A percentile compares a stretch with the other conserved stretches of the same genome.
phyloP scores from a whole-genome alignment of 106 monocot species.

The Dendrobium chrysotoxum region DNA sequence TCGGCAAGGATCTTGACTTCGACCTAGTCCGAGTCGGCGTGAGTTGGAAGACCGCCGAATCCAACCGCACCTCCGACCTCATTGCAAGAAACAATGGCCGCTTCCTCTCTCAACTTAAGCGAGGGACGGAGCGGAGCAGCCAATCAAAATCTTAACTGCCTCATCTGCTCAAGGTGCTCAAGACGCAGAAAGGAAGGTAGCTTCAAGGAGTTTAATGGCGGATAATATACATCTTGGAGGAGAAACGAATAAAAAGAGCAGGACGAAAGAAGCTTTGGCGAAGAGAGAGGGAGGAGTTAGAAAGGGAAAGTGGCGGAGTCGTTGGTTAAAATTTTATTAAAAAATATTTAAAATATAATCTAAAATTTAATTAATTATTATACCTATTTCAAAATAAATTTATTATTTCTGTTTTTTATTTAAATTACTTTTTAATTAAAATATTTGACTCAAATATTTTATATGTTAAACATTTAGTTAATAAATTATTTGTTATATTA shows the following conservation, averaged over 20 bases:
- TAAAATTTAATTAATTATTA: too few relatives aligned
- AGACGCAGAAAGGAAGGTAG: background rate
- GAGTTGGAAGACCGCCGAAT: constrained; percentile 61
- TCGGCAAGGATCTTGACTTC: background rate
- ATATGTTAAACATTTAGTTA: too few relatives aligned
- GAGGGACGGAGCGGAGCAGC: background rate
- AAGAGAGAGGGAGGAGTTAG: background rate
- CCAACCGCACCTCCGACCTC: constrained; percentile 53
- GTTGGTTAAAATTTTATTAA: too few relatives aligned
- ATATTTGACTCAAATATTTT: too few relatives aligned
- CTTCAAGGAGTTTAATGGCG: background rate
- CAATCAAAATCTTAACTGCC: background rate
- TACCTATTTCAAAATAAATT: too few relatives aligned
- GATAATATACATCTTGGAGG: background rate
- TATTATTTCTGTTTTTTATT: too few relatives aligned
- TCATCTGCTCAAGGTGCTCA: background rate
- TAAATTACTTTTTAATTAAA: too few relatives aligned
- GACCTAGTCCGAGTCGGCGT: constrained; percentile 74
- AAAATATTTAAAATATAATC: too few relatives aligned
- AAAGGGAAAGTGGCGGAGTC: too few relatives aligned
- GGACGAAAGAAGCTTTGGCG: background rate
- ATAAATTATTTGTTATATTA: too few relatives aligned
- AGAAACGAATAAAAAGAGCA: background rate
- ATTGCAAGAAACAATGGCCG: constrained; percentile 8
- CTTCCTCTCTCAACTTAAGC: background rate